Evolutionary conservation across 208 protist species (phyloP), one percentile per base, ranked within the genome.

Genomic region (Sergeia podlipaevii): DNA sequence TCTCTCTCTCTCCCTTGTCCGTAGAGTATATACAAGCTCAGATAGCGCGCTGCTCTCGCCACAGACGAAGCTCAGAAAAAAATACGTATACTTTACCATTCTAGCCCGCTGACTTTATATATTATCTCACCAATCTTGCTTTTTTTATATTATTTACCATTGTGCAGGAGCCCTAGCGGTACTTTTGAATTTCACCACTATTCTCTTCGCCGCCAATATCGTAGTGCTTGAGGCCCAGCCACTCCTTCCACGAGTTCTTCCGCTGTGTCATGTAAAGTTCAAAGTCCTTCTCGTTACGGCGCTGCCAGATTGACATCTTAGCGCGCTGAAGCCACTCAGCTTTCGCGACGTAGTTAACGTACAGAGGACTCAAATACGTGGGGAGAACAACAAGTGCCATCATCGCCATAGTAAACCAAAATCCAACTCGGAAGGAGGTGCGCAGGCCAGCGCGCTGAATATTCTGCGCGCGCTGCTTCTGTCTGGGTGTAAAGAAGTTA

Each of bases 241-340:
- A 89, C 67, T 93, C 74, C 27, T 18, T 37, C 83, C 86, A 93
- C 34, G 74, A 70, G 65, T 93, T 93, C 66, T 89, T 80, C 32
- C 86, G 86, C 70, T 93, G 86, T 45, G 86, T 90, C 80, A 91
- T 85, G 72, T 89, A 93, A 28, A 89, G 53, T 6, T 90, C 77
- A 37, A 71, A 87, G 49, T 91, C 74, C 65, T 89, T 88, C 49
- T 93, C 82, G 50, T 93, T 93, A 4, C 86, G 70, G 1, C 86
- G 56, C 53, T 79, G 74, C 83, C 86, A 93, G 41, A 93, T 90
- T 3, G 76, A 80, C 67, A 80, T 84, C 17, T 68, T 68, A 13
- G 73, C 86, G 2, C 80, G 60, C 67, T 85, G 44, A 43, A 93
- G 60, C 86, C 86, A 93, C 53, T 93, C 76, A 55, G 55, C 72